Percentiles rank a stretch among this genome's conserved stretches.
Conservation (phyloP, 352 stramenopile species). For the Lagenidium sp. region DNA sequence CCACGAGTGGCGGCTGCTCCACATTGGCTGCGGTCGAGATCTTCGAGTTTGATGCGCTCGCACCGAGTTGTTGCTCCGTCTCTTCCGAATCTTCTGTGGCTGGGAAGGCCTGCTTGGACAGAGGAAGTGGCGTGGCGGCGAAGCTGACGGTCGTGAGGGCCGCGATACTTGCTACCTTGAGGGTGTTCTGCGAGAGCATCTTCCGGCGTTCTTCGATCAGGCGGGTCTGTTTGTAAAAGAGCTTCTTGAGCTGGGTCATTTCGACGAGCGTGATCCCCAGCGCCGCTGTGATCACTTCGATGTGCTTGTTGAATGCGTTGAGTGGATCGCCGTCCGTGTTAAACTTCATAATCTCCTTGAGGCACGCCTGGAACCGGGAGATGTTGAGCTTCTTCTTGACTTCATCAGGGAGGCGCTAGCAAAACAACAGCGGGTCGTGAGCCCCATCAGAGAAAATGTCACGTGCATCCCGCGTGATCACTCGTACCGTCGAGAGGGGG, state of each 20-base stretch:
- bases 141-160: too few relatives aligned
- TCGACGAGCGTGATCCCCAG: conserved; percentile 45
- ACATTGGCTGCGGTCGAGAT: too few relatives aligned
- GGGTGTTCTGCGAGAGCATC: neutral
- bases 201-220: conserved; percentile 12
- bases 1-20: too few relatives aligned
- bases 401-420: conserved; percentile 54
- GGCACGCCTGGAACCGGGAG: conserved; percentile 46
- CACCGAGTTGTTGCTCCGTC: too few relatives aligned
- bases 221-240: conserved; percentile 25
- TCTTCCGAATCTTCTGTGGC: too few relatives aligned
- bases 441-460: neutral
- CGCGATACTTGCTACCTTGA: conserved; percentile 2
- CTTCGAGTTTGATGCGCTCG: too few relatives aligned
- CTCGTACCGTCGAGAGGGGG: conserved; percentile 42
- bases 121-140: too few relatives aligned
- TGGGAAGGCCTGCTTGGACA: too few relatives aligned
- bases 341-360: conserved; percentile 76
- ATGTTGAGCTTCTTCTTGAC: conserved; percentile 71
- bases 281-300: conserved; percentile 59
- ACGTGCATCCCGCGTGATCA: neutral
- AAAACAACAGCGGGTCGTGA: neutral
- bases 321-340: conserved; percentile 62
- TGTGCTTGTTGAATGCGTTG: conserved; percentile 58
- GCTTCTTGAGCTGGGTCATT: conserved; percentile 44